Evolutionary conservation across 768 basidiomycete genomes (phyloP).

Genomic region (Leccinum uliginosum): DNA sequence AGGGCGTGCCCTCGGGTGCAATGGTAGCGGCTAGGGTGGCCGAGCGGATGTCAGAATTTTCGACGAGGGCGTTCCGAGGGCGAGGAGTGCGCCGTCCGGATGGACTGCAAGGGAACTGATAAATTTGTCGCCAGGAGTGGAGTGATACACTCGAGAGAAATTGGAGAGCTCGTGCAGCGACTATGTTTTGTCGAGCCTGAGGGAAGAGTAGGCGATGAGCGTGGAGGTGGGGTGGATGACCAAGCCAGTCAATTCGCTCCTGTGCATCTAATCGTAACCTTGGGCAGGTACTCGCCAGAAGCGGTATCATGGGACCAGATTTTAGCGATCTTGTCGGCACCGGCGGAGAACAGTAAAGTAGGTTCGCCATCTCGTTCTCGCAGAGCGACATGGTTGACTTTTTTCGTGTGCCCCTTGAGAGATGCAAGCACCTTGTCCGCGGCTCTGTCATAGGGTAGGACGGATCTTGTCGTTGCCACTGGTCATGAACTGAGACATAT

Average conservation of each 20-base stretch:
- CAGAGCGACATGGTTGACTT: constrained; percentile 85
- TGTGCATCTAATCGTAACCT: constrained; percentile 76
- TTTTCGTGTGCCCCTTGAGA: constrained; percentile 95
- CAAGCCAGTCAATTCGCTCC: constrained; percentile 84
- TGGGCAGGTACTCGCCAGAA: constrained; percentile 78
- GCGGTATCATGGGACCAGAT: constrained; percentile 79
- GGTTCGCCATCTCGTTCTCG: constrained; percentile 72
- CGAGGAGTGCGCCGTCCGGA: constrained; percentile 89
- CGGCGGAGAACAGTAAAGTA: constrained; percentile 73
- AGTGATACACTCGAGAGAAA: constrained; percentile 73
- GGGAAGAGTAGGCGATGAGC: constrained; percentile 69
- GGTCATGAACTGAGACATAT: constrained; percentile 74
- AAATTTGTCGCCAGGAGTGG: constrained; percentile 67
- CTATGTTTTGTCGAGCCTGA: constrained; percentile 91
- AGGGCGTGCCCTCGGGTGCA: constrained; percentile 55
- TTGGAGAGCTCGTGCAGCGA: constrained; percentile 78
- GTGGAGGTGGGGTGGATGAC: constrained; percentile 84
- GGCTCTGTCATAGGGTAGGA: constrained; percentile 88
- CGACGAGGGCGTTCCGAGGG: constrained; percentile 77
- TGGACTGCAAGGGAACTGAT: constrained; percentile 82
- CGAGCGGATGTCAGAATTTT: constrained; percentile 77
- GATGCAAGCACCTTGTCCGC: constrained; percentile 88
- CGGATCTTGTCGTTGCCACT: constrained; percentile 93
- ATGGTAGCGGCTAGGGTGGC: constrained; percentile 76
- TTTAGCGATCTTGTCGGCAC: constrained; percentile 92